These are phyloP conservation scores for Xylaria curta DNA, from an alignment of 495 filamentous ascomycete species.

Conservation along the genomic window DNA sequence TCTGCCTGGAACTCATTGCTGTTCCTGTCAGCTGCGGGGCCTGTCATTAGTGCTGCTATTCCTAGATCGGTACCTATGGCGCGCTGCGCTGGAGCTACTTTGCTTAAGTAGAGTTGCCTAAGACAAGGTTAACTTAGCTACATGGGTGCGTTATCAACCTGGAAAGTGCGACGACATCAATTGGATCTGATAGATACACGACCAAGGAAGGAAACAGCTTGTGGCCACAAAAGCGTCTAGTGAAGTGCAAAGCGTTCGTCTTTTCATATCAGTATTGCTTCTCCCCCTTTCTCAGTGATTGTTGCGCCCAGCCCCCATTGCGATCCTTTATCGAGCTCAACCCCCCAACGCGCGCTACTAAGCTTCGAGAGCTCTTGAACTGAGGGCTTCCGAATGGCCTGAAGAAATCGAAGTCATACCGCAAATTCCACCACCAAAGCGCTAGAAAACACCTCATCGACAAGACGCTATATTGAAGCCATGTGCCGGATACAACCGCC, in stretches of 20 bases:
- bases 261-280: background rate
- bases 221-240: background rate
- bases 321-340: background rate
- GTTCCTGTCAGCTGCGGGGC: slow-evolving; percentile 4
- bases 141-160: background rate
- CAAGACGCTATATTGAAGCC: slow-evolving; percentile 31
- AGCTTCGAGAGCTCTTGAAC: slow-evolving; percentile 3
- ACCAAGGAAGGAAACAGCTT: background rate
- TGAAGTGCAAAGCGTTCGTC: background rate
- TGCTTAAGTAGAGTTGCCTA: background rate
- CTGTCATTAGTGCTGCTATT: background rate
- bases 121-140: background rate
- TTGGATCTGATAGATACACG: slow-evolving; percentile 11
- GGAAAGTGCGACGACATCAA: slow-evolving; percentile 18
- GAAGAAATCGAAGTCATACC: slow-evolving; percentile 6
- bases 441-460: background rate
- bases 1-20: background rate
- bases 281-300: background rate
- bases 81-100: background rate
- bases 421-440: background rate
- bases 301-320: background rate
- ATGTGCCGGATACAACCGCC: slow-evolving; percentile 44
- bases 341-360: background rate
- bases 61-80: background rate
- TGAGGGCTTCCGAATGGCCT: background rate